Percentiles rank a stretch among this genome's conserved stretches.
Conservation (phyloP, 2,329 filamentous ascomycete species). For the Fusarium poae region DNA sequence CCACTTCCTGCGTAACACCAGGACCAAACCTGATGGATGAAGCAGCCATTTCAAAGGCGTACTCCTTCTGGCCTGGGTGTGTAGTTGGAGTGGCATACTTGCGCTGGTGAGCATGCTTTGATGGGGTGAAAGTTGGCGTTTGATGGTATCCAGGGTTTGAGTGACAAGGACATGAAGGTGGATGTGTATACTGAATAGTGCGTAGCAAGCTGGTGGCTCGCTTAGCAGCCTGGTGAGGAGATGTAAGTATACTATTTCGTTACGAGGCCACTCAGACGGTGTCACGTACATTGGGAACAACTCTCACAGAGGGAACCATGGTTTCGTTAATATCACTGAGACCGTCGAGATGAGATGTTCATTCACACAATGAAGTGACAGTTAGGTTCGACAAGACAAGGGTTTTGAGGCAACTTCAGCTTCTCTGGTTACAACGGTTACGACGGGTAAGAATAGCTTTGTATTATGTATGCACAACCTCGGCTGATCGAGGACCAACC, state of each 20-base stretch:
- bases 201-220: slow-evolving; percentile 80
- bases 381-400: slow-evolving; percentile 4
- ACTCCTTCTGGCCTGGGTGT: slow-evolving; percentile 81
- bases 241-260: slow-evolving; percentile 4
- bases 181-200: slow-evolving; percentile 91
- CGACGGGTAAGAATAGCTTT: slow-evolving; percentile 27
- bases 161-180: slow-evolving; percentile 91
- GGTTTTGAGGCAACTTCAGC: slow-evolving; percentile 14
- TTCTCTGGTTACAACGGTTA: slow-evolving; percentile 21
- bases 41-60: slow-evolving; percentile 98
- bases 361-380: slow-evolving; percentile 1
- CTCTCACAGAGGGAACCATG: slow-evolving; percentile 52
- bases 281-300: slow-evolving; percentile 53
- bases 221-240: slow-evolving; percentile 63
- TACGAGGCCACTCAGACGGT: background rate
- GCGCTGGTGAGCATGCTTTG: slow-evolving; percentile 56
- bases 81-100: slow-evolving; percentile 79
- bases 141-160: slow-evolving; percentile 87
- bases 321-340: slow-evolving; percentile 22
- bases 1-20: slow-evolving; percentile 93
- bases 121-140: slow-evolving; percentile 68
- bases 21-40: slow-evolving; percentile 94
- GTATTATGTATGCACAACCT: slow-evolving; percentile 35
- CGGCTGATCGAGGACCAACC: slow-evolving; percentile 39
- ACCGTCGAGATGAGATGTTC: background rate